Conservation (phyloP, 352 stramenopile genomes). For the Thalassiosira allenii region DNA sequence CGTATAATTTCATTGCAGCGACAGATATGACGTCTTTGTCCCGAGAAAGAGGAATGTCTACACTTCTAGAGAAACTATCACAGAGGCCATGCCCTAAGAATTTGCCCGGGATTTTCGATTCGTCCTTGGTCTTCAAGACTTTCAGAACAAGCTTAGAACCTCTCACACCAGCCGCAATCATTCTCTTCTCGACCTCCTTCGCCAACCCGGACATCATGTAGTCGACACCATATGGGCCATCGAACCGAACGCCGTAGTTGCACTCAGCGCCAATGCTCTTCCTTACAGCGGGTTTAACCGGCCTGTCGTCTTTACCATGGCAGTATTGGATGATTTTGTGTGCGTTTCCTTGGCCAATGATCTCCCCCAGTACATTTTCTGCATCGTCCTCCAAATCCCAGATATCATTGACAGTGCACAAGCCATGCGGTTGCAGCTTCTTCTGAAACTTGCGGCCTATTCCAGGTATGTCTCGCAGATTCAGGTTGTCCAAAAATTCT, state of each 20-base stretch:
- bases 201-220: conserved; percentile 80
- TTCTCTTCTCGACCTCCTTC: conserved; percentile 78
- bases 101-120: conserved; percentile 72
- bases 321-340: conserved; percentile 78
- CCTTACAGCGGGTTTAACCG: conserved; percentile 66
- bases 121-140: conserved; percentile 79
- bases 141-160: conserved; percentile 80
- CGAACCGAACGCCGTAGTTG: conserved; percentile 85
- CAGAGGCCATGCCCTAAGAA: conserved; percentile 82
- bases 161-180: conserved; percentile 61
- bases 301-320: conserved; percentile 74
- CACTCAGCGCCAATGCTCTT: conserved; percentile 86
- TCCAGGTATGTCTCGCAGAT: conserved; percentile 78
- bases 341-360: conserved; percentile 69
- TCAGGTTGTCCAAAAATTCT: conserved; percentile 64
- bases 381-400: conserved; percentile 76
- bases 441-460: conserved; percentile 75
- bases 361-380: conserved; percentile 57
- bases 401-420: conserved; percentile 78
- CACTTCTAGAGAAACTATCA: conserved; percentile 74
- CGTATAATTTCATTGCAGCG: conserved; percentile 69
- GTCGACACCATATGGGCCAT: conserved; percentile 81
- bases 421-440: conserved; percentile 63
- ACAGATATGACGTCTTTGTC: conserved; percentile 64
- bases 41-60: conserved; percentile 64